Conservation (phyloP, 176 grass and related monocot species). For the Thinopyrum elongatum region DNA sequence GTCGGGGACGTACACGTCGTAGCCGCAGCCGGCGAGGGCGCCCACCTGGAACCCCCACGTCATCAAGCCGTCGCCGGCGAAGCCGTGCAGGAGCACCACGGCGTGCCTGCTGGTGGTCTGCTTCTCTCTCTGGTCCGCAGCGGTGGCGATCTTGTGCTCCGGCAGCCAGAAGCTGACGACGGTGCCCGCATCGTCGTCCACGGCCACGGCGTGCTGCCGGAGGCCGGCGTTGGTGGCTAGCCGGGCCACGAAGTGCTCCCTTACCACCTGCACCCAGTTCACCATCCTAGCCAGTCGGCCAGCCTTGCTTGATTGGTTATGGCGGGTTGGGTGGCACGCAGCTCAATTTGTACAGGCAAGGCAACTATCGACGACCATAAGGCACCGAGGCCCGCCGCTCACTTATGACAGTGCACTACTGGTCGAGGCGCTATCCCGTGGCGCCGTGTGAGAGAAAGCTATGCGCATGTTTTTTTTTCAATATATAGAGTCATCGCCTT, state of each 20-base stretch:
- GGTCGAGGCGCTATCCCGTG: too few relatives aligned
- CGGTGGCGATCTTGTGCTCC: not conserved
- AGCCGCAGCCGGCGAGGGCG: constrained; percentile 17
- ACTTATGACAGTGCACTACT: too few relatives aligned
- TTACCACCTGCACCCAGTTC: constrained; percentile 41
- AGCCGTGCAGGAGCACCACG: constrained; percentile 64
- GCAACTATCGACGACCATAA: too few relatives aligned
- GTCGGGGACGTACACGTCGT: constrained; percentile 66
- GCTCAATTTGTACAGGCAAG: too few relatives aligned
- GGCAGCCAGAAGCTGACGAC: constrained; percentile 45
- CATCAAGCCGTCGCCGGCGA: constrained; percentile 53
- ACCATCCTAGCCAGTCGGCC: constrained; percentile 27
- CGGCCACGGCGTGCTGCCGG: constrained; percentile 21
- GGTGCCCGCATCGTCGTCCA: constrained; percentile 44
- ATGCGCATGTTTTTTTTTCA: too few relatives aligned
- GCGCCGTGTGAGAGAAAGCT: too few relatives aligned
- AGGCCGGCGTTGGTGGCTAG: constrained; percentile 39
- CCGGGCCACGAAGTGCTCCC: constrained; percentile 20
- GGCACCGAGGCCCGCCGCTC: too few relatives aligned
- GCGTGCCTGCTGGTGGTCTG: not conserved
- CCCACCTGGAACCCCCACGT: constrained; percentile 48
- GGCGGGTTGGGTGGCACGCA: too few relatives aligned
- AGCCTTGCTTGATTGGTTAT: not conserved
- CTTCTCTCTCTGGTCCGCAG: too few relatives aligned
- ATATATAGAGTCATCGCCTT: too few relatives aligned